These are phyloP conservation scores for Pseudognaphalium luteoalbum DNA, from an alignment of 129 eudicot species.

Conservation along the genomic window DNA sequence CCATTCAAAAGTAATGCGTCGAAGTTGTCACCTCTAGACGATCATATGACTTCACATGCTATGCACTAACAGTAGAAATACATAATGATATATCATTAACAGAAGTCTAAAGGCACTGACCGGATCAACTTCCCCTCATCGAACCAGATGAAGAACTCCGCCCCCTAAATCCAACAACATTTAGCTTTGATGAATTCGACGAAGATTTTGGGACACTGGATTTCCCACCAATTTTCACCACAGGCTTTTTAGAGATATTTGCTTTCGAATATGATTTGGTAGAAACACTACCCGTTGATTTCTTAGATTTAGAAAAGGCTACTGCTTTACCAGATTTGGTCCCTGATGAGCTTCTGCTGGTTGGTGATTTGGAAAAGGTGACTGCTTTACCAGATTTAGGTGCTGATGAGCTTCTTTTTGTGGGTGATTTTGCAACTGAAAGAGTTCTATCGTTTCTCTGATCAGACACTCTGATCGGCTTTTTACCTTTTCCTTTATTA, in stretches of 20 bases:
- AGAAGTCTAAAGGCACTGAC: conserved; percentile 22
- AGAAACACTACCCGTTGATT: conserved; percentile 13
- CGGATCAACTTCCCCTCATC: conserved; percentile 15
- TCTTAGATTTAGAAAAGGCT: conserved; percentile 30
- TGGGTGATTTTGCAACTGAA: conserved; percentile 42
- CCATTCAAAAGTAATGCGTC: background rate
- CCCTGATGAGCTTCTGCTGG: conserved; percentile 26
- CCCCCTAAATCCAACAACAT: conserved; percentile 93
- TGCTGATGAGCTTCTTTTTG: conserved; percentile 30
- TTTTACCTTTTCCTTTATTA: conserved; percentile 47
- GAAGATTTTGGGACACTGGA: conserved; percentile 38
- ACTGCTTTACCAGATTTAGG: conserved; percentile 42
- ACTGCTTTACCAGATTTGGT: conserved; percentile 40
- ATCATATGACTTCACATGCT: background rate
- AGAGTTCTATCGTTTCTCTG: conserved; percentile 38
- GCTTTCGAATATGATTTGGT: conserved; percentile 33
- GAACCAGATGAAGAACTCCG: conserved; percentile 57
- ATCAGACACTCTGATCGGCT: conserved; percentile 31
- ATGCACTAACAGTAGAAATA: background rate
- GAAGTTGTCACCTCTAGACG: background rate
- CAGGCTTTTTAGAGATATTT: conserved; percentile 29
- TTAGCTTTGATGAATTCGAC: conserved; percentile 55
- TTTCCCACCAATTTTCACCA: conserved; percentile 33
- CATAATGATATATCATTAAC: background rate
- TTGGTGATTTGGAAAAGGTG: too few relatives aligned